Percentiles rank a stretch among this genome's conserved stretches.
phyloP scores from a whole-genome alignment of 805 yeast genomes.

The Candida michaelii region DNA sequence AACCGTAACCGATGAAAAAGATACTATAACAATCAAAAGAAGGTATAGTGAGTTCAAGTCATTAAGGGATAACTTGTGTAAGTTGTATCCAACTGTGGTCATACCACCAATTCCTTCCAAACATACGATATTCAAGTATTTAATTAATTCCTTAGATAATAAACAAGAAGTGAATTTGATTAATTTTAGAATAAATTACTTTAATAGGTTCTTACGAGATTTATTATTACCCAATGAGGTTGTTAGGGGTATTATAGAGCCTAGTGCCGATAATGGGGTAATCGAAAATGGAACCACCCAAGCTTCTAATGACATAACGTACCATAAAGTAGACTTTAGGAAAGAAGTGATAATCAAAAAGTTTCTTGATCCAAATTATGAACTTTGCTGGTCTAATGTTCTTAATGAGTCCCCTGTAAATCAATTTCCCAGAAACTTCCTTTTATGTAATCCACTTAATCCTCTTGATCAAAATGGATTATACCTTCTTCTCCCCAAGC shows the following conservation, averaged over 20 bases:
- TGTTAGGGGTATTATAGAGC: constrained; percentile 8
- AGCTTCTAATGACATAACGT: constrained; percentile 18
- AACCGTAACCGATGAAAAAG: constrained; percentile 15
- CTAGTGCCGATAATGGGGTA: too few species aligned
- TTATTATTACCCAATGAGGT: constrained; percentile 16
- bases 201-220: constrained; percentile 44
- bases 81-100: constrained; percentile 39
- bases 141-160: constrained; percentile 40
- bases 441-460: constrained; percentile 49
- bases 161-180: constrained; percentile 38
- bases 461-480: constrained; percentile 57
- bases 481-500: constrained; percentile 47
- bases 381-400: constrained; percentile 51
- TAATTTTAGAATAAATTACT: constrained; percentile 48
- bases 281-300: not conserved
- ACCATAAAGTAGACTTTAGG: constrained; percentile 22
- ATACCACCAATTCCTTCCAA: constrained; percentile 48
- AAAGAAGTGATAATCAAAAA: constrained; percentile 41
- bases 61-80: constrained; percentile 35
- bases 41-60: constrained; percentile 46
- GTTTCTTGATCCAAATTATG: constrained; percentile 52
- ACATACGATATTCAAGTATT: constrained; percentile 45
- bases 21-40: constrained; percentile 29
- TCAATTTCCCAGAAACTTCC: constrained; percentile 46
- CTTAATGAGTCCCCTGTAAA: constrained; percentile 47